Evolutionary conservation across 768 basidiomycete species (phyloP), one percentile per base, ranked within the genome.

Genomic region (Pulveroboletus frians): DNA sequence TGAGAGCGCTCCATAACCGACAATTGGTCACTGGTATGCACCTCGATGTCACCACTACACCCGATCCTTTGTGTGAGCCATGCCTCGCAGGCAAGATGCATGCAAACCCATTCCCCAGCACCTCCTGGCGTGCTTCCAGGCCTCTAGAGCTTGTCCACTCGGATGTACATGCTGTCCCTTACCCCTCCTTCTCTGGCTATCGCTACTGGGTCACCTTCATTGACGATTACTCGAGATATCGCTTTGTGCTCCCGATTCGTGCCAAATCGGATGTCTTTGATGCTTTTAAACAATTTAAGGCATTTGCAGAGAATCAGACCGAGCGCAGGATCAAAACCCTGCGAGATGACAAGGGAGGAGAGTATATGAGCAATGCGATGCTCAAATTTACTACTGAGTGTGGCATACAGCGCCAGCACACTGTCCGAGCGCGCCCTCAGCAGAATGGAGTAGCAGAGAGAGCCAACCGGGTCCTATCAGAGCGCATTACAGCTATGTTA

Each of bases 301-400:
- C 29, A 10, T 30, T 50, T 42, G 61, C 61, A 35, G 62, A 71
- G 57, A 68, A 56, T 32, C 50, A 64, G 41, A 51, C 30, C 2
- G 51, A 50, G 34, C 7, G 20, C 1, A 52, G n/a, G n/a, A n/a
- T n/a, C n/a, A n/a, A n/a, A n/a, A n/a, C n/a, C n/a, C n/a, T n/a
- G n/a, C n/a, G n/a, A 13, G 57, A 65, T 18, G 64, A 70, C 52
- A 46, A 63, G 41, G 65, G 67, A 15, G 66, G 66, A 0, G 65
- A 69, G 50, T 69, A 63, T 40, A 66, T 54, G 17, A 58, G 53
- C 17, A 51, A 55, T 5, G 64, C 51, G 5, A 70, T 71, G 48
- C 39, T 53, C 10, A n/a, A 53, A 1, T 45, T 45, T 39, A 53
- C 43, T 0, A 2, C 15, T 4, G 0, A 18, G 3, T 37, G 36